Conservation (phyloP, 2,329 filamentous ascomycete genomes). For the Cladosporium sp. region DNA sequence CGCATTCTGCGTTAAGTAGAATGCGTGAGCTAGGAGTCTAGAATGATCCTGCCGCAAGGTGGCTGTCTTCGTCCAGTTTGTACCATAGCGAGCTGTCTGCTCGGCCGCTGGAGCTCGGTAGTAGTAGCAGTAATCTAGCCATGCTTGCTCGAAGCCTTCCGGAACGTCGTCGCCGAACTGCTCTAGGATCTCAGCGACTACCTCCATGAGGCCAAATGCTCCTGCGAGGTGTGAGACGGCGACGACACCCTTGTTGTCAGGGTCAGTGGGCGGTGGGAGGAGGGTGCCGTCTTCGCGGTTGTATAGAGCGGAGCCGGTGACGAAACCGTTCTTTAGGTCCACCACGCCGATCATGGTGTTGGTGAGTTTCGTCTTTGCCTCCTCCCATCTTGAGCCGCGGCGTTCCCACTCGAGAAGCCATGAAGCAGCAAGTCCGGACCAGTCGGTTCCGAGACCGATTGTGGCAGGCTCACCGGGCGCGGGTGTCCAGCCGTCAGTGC, state of each 20-base stretch:
- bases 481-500: slow-evolving; percentile 48
- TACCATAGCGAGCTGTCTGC: slow-evolving; percentile 52
- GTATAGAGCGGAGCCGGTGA: slow-evolving; percentile 54
- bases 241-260: slow-evolving; percentile 49
- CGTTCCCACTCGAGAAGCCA: slow-evolving; percentile 61
- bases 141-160: slow-evolving; percentile 49
- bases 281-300: slow-evolving; percentile 48
- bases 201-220: slow-evolving; percentile 57
- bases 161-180: slow-evolving; percentile 46
- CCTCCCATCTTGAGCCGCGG: slow-evolving; percentile 50
- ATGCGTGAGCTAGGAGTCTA: slow-evolving; percentile 54
- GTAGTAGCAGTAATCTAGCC: slow-evolving; percentile 59
- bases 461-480: slow-evolving; percentile 41
- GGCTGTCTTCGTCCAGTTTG: slow-evolving; percentile 36
- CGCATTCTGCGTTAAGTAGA: slow-evolving; percentile 40
- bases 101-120: slow-evolving; percentile 49
- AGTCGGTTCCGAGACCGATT: slow-evolving; percentile 57
- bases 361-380: slow-evolving; percentile 49
- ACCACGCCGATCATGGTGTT: slow-evolving; percentile 50
- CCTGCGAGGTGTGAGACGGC: slow-evolving; percentile 54
- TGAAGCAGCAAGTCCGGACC: slow-evolving; percentile 52
- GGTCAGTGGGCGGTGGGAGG: slow-evolving; percentile 50
- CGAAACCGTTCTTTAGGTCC: slow-evolving; percentile 55
- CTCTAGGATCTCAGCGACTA: slow-evolving; percentile 53
- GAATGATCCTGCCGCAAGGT: slow-evolving; percentile 56